Evolutionary conservation across 2,329 filamentous ascomycete species (phyloP), one percentile per base, ranked within the genome.

Genomic region (Nemania abortiva): DNA sequence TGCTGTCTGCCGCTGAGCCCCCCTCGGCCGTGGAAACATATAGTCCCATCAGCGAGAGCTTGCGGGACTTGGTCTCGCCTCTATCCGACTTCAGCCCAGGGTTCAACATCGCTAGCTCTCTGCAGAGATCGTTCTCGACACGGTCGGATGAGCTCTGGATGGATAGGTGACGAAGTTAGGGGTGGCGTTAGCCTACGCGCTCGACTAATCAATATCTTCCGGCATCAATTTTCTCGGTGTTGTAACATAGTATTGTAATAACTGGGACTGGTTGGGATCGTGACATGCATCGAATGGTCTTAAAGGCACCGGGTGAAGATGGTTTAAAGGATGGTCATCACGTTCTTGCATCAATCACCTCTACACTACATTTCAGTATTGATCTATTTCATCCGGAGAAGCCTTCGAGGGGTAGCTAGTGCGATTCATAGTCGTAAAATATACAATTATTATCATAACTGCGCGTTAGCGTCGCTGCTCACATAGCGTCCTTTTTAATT

Each of bases 131-230:
- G 0, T 69, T 81, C 72, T 81, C 83, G 7, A 83, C 80, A 4
- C 76, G 82, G 63, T 84, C 82, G 1, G 83, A 84, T 29, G 83
- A 84, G 70, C 73, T 84, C 3, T 83, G 75, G 75, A 56, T 77
- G 34, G 73, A 55, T 6, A 72, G 69, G n/a, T 76, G 62, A 76
- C 22, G 29, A 59, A 22, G 20, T 37, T 6, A 34, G 53, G n/a
- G n/a, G 34, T 18, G 13, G 22, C 3, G 29, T 20, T 31, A 11
- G 15, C 13, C 7, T 24, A 49, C 24, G n/a, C 20, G 9, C 49
- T 56, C 37, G 20, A 39, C 2, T 5, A 47, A 45, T 18, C 1
- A 42, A 18, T 31, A 27, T 24, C 18, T 47, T 18, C 39, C 50
- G 15, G 49, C 47, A 55, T 56, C 20, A 27, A 52, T 3, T 60